phyloP scores from a whole-genome alignment of 1,284 basidiomycete genomes.

The Neotropicomus parvogracilis region DNA sequence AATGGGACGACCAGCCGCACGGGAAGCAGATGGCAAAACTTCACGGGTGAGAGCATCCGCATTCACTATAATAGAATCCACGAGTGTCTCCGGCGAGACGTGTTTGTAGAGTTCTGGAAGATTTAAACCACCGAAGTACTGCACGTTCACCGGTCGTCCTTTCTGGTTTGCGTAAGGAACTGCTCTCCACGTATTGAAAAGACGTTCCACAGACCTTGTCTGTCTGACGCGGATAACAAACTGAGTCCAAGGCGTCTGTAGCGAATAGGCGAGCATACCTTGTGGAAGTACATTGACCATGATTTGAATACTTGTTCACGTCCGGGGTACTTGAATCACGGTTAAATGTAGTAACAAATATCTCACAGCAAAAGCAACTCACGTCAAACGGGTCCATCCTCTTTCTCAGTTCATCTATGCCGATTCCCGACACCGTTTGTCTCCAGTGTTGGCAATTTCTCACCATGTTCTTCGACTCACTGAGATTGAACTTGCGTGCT shows the following conservation, averaged over 20 bases:
- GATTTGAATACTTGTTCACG: slow-evolving; percentile 63
- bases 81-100: slow-evolving; percentile 59
- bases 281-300: slow-evolving; percentile 75
- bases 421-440: slow-evolving; percentile 49
- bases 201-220: slow-evolving; percentile 47
- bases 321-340: slow-evolving; percentile 54
- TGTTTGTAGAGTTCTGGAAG: slow-evolving; percentile 57
- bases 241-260: neutral
- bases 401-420: slow-evolving; percentile 55
- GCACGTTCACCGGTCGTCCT: slow-evolving; percentile 67
- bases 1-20: slow-evolving; percentile 48
- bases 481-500: slow-evolving; percentile 57
- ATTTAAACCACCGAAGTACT: slow-evolving; percentile 58
- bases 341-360: slow-evolving; percentile 4
- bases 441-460: slow-evolving; percentile 59
- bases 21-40: slow-evolving; percentile 60
- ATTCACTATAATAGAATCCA: slow-evolving; percentile 60
- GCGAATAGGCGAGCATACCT: slow-evolving; percentile 38
- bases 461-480: slow-evolving; percentile 56
- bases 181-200: neutral
- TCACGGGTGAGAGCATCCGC: slow-evolving; percentile 60
- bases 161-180: slow-evolving; percentile 36
- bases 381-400: slow-evolving; percentile 61
- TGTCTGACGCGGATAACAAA: slow-evolving; percentile 36
- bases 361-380: slow-evolving; percentile 21